Percentiles rank a stretch among this genome's conserved stretches.
Conservation (phyloP, 129 eudicot species). For the Smallanthus sonchifolius region DNA sequence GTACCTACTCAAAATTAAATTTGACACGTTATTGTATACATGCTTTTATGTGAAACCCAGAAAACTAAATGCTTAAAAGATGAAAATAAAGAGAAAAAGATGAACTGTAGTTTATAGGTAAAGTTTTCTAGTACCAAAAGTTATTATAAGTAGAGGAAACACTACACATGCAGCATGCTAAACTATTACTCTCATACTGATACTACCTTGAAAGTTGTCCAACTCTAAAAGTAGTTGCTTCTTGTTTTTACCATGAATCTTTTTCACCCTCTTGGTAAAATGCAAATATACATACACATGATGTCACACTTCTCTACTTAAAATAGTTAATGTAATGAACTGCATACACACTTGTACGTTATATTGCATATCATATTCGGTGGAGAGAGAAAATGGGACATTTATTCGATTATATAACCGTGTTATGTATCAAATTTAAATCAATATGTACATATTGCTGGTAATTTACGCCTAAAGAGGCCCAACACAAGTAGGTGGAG, state of each 20-base stretch:
- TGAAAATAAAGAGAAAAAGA: background rate
- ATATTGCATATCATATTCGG: too few relatives aligned
- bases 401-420: too few relatives aligned
- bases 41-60: constrained; percentile 1
- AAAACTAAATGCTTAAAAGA: constrained; percentile 2
- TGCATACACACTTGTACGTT: too few relatives aligned
- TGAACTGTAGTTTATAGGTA: background rate
- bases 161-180: constrained; percentile 29
- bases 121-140: constrained; percentile 16
- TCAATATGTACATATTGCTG: too few relatives aligned
- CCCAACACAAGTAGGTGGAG: too few relatives aligned
- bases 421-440: too few relatives aligned
- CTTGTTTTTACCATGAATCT: background rate
- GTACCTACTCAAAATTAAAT: background rate
- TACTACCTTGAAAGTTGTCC: constrained; percentile 1
- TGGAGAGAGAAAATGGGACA: too few relatives aligned
- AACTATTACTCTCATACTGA: background rate
- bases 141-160: constrained; percentile 26
- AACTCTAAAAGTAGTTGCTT: background rate
- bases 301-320: background rate
- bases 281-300: background rate
- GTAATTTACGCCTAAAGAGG: too few relatives aligned
- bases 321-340: background rate
- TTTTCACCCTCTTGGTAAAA: background rate
- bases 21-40: background rate